phyloP scores from a whole-genome alignment of 2,329 filamentous ascomycete genomes.

The Chrysosporium queenslandicum region DNA sequence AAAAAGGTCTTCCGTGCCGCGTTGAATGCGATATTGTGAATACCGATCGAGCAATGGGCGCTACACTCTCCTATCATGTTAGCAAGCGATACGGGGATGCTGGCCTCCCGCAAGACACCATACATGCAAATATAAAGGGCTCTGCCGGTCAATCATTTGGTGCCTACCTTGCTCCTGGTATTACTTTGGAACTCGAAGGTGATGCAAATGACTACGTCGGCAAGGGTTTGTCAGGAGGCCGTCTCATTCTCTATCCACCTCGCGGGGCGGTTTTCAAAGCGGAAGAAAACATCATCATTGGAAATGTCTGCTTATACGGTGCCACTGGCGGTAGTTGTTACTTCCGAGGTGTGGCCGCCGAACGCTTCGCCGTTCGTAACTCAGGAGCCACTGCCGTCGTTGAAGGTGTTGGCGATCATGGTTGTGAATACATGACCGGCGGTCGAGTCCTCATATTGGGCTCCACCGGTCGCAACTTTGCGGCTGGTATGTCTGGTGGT shows the following conservation, averaged over 20 bases:
- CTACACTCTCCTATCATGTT: slow-evolving; percentile 90
- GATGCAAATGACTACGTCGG: slow-evolving; percentile 96
- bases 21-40: slow-evolving; percentile 96
- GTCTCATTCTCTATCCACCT: slow-evolving; percentile 85
- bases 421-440: slow-evolving; percentile 98
- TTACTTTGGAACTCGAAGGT: slow-evolving; percentile 89
- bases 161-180: slow-evolving; percentile 83
- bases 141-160: slow-evolving; percentile 95
- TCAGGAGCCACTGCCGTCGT: slow-evolving; percentile 93
- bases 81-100: slow-evolving; percentile 84
- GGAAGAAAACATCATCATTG: slow-evolving; percentile 88
- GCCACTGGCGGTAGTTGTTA: slow-evolving; percentile 84
- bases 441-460: slow-evolving; percentile 81
- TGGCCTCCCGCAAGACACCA: slow-evolving; percentile 81
- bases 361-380: slow-evolving; percentile 94
- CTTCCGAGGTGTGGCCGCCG: slow-evolving; percentile 93
- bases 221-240: slow-evolving; percentile 87
- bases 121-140: slow-evolving; percentile 92
- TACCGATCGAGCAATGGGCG: slow-evolving; percentile 86
- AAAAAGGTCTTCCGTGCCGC: slow-evolving; percentile 84
- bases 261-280: slow-evolving; percentile 86
- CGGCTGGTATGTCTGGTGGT: slow-evolving; percentile 95
- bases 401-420: slow-evolving; percentile 91
- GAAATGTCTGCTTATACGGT: slow-evolving; percentile 91
- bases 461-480: slow-evolving; percentile 88